Evolutionary conservation across 805 yeast genomes (phyloP).

Genomic region (Millerozyma acaciae): DNA sequence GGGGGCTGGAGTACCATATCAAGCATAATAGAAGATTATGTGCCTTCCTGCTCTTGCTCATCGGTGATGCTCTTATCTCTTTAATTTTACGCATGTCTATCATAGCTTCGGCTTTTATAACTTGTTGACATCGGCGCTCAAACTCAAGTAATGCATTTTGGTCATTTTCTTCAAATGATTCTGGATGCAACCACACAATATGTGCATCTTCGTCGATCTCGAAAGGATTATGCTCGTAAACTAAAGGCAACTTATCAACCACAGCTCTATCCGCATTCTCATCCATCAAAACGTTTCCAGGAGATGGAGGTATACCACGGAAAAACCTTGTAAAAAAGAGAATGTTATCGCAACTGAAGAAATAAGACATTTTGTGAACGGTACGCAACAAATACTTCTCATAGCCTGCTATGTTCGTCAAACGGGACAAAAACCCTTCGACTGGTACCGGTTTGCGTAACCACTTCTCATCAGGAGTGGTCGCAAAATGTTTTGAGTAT

Average conservation of each 20-base stretch:
- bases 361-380: conserved; percentile 56
- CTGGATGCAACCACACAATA: conserved; percentile 56
- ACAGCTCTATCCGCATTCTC: conserved; percentile 14
- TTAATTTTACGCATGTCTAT: conserved; percentile 55
- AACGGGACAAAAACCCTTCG: conserved; percentile 73
- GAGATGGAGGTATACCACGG: conserved; percentile 61
- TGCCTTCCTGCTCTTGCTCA: conserved; percentile 14
- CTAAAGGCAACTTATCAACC: conserved; percentile 24
- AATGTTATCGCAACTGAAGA: conserved; percentile 57
- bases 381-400: conserved; percentile 33
- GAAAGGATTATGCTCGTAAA: conserved; percentile 53
- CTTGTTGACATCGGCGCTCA: conserved; percentile 54
- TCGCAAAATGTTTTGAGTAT: conserved; percentile 34
- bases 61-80: conserved; percentile 32
- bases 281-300: conserved; percentile 21
- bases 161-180: conserved; percentile 50
- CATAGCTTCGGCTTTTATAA: conserved; percentile 56
- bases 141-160: conserved; percentile 57
- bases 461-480: not conserved
- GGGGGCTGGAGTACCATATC: conserved; percentile 28
- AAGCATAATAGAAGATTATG: conserved; percentile 25
- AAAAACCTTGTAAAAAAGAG: conserved; percentile 54
- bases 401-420: conserved; percentile 50
- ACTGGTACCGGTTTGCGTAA: conserved; percentile 62
- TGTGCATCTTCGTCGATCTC: conserved; percentile 47